These are phyloP conservation scores for Verticillium albo-atrum DNA, from an alignment of 2,329 filamentous ascomycete genomes.

Conservation along the genomic window DNA sequence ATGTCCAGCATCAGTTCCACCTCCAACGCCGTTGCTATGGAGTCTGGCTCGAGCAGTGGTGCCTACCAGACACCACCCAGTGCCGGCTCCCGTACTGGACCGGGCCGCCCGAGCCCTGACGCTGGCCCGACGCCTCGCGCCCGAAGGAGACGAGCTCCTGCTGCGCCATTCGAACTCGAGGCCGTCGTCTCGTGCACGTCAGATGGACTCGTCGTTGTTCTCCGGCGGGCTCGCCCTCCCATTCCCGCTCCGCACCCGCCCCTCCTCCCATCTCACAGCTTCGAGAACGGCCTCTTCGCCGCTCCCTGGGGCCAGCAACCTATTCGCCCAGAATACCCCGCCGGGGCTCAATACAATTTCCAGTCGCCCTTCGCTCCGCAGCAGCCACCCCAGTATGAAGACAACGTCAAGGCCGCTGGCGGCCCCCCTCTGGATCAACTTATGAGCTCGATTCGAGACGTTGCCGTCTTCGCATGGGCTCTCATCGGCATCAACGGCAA, in stretches of 20 bases:
- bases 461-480: conserved; percentile 85
- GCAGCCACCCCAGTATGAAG: conserved; percentile 38
- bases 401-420: conserved; percentile 39
- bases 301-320: conserved; percentile 74
- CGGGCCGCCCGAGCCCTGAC: background rate
- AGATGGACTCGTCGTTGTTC: conserved; percentile 77
- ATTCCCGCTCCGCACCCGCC: conserved; percentile 56
- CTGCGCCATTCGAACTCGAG: conserved; percentile 61
- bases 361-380: conserved; percentile 27
- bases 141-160: background rate
- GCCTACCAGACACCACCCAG: background rate
- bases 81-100: background rate
- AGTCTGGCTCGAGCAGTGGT: background rate
- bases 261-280: conserved; percentile 35
- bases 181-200: conserved; percentile 90
- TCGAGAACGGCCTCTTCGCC: conserved; percentile 65
- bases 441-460: conserved; percentile 77
- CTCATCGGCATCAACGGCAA: conserved; percentile 76
- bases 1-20: background rate
- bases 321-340: conserved; percentile 37
- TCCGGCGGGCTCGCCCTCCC: conserved; percentile 68
- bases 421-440: conserved; percentile 59
- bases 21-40: background rate
- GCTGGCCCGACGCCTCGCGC: conserved; percentile 21
- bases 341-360: conserved; percentile 27